Percentiles rank a stretch among this genome's conserved stretches.
Evolutionary conservation across 1,139 yeast genomes (phyloP).

Genomic region (Pichia sp.): DNA sequence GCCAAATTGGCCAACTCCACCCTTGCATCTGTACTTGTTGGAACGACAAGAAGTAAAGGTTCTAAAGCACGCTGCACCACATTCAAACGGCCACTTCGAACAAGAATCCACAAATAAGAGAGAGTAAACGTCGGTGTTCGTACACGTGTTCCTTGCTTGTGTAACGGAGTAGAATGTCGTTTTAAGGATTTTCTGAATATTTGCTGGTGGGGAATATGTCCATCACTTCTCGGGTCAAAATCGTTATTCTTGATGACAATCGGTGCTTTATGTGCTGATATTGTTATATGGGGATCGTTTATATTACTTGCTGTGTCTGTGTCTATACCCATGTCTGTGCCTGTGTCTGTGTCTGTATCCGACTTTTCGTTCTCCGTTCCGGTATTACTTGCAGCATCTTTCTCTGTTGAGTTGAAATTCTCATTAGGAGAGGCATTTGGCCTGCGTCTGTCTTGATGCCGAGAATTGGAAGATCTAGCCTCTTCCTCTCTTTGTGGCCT

Average conservation of each 20-base stretch:
- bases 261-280: neutral
- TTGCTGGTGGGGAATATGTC: constrained; percentile 9
- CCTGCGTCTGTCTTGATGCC: too few species aligned
- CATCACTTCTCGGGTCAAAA: constrained; percentile 6
- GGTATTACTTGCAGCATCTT: too few species aligned
- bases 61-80: constrained; percentile 31
- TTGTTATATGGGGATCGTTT: neutral
- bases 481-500: neutral
- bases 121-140: constrained; percentile 35
- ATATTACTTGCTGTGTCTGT: neutral
- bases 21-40: constrained; percentile 30
- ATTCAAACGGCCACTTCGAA: constrained; percentile 26
- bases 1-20: constrained; percentile 19
- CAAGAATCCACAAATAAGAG: constrained; percentile 35
- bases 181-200: constrained; percentile 3
- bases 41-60: constrained; percentile 41
- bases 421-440: too few species aligned
- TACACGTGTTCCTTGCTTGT: constrained; percentile 34
- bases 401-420: too few species aligned
- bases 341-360: neutral
- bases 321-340: neutral
- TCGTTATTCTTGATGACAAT: constrained; percentile 5
- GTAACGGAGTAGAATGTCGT: constrained; percentile 30
- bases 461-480: too few species aligned
- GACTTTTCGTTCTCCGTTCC: too few species aligned